Conservation (phyloP, 2,329 filamentous ascomycete genomes). For the Fusarium succisae region DNA sequence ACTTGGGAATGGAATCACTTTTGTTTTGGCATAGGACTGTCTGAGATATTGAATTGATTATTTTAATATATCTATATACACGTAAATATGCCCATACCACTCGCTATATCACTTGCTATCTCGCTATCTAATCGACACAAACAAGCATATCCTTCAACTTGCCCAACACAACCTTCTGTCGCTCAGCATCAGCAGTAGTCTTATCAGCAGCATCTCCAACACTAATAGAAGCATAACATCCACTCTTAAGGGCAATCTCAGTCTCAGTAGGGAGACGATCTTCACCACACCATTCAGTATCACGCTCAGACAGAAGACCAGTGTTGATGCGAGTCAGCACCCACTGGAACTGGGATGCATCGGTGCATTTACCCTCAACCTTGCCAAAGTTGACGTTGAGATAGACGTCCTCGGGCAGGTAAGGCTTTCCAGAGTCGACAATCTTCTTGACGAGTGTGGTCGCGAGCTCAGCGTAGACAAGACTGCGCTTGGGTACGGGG, state of each 20-base stretch:
- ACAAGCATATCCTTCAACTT: constrained; percentile 47
- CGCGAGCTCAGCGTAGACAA: constrained; percentile 72
- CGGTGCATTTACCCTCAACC: constrained; percentile 60
- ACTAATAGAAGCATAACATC: constrained; percentile 71
- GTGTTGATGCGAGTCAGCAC: constrained; percentile 70
- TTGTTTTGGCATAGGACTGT: background rate
- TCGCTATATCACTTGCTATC: background rate
- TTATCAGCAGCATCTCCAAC: constrained; percentile 69
- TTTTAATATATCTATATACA: background rate
- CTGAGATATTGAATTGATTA: background rate
- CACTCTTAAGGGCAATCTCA: constrained; percentile 58
- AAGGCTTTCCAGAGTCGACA: constrained; percentile 66
- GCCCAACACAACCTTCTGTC: constrained; percentile 44
- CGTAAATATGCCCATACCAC: background rate
- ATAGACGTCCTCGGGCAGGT: constrained; percentile 67
- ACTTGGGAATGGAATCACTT: background rate
- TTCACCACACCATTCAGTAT: constrained; percentile 66
- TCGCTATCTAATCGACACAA: constrained; percentile 29
- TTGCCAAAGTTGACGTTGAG: constrained; percentile 76
- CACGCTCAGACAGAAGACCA: constrained; percentile 60
- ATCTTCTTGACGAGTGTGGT: constrained; percentile 65
- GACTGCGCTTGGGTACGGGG: constrained; percentile 62
- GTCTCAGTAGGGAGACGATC: constrained; percentile 67
- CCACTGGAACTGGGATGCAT: constrained; percentile 66
- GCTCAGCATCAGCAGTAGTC: constrained; percentile 55